phyloP scores from a whole-genome alignment of 345 rosid species.

The Abelmoschus esculentus region DNA sequence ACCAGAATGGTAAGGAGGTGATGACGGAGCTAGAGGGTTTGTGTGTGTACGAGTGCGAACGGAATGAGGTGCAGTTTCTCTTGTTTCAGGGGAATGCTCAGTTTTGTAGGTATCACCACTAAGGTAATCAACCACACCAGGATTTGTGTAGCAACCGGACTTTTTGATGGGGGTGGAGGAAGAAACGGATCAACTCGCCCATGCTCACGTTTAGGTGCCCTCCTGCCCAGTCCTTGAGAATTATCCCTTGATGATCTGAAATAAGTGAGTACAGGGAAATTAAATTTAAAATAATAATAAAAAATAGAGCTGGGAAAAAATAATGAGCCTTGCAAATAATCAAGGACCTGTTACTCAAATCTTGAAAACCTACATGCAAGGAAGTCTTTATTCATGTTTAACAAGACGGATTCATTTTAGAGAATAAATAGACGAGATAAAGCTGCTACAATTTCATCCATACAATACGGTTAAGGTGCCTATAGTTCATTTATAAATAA shows the following conservation, averaged over 20 bases:
- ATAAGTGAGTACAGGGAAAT: not conserved
- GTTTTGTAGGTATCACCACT: constrained; percentile 79
- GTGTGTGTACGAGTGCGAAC: constrained; percentile 22
- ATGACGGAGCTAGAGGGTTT: not conserved
- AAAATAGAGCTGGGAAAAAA: not conserved
- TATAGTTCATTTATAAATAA: not conserved
- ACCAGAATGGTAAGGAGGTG: constrained; percentile 15
- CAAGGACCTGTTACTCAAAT: not conserved
- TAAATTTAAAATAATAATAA: not conserved
- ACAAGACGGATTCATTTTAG: not conserved
- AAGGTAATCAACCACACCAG: constrained; percentile 61
- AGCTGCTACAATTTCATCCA: not conserved
- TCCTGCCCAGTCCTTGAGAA: constrained; percentile 37
- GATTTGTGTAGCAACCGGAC: constrained; percentile 40
- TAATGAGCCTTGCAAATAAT: not conserved
- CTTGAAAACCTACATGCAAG: not conserved
- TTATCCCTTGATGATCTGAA: constrained; percentile 62
- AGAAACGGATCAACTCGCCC: constrained; percentile 42
- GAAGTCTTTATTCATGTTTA: not conserved
- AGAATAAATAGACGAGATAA: not conserved
- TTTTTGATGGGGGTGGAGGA: constrained; percentile 81
- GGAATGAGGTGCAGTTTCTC: constrained; percentile 26
- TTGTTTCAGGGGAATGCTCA: constrained; percentile 31
- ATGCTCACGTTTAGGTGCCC: constrained; percentile 33
- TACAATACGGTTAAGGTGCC: not conserved